Evolutionary conservation across 495 filamentous ascomycete species (phyloP).

Genomic region (Annulohypoxylon moriforme): DNA sequence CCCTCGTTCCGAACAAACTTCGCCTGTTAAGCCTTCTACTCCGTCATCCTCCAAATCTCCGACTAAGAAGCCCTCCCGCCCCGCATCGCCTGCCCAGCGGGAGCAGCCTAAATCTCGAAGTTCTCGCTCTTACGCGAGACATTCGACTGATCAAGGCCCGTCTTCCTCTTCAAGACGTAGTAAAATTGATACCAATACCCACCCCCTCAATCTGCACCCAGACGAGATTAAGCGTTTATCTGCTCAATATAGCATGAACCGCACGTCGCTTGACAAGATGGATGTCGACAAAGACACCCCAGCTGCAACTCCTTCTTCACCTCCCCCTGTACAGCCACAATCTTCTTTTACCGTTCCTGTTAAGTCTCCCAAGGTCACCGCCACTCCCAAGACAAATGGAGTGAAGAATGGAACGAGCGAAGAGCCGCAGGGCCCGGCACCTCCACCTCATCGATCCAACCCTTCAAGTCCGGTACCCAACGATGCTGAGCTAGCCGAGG

Average conservation of each 20-base stretch:
- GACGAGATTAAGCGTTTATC: conserved; percentile 81
- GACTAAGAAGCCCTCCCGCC: conserved; percentile 43
- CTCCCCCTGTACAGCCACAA: conserved; percentile 54
- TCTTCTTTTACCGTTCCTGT: conserved; percentile 51
- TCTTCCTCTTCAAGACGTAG: conserved; percentile 53
- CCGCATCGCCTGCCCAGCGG: conserved; percentile 45
- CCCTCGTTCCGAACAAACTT: conserved; percentile 43
- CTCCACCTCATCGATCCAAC: conserved; percentile 79
- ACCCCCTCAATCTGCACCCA: conserved; percentile 88
- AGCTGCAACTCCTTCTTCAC: conserved; percentile 57
- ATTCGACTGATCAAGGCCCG: conserved; percentile 52
- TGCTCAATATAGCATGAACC: conserved; percentile 76
- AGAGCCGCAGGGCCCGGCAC: conserved; percentile 70
- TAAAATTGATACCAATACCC: conserved; percentile 74
- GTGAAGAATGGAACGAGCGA: conserved; percentile 49
- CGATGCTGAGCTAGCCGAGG: conserved; percentile 79
- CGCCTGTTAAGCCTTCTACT: conserved; percentile 43
- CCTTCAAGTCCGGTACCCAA: conserved; percentile 68
- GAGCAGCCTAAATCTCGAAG: conserved; percentile 50
- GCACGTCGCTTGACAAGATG: conserved; percentile 72
- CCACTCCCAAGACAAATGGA: conserved; percentile 44
- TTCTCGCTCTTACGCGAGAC: conserved; percentile 55
- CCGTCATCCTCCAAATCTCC: conserved; percentile 40
- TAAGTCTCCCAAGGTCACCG: conserved; percentile 39
- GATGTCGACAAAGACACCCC: conserved; percentile 79